A percentile compares a stretch with the other conserved stretches of the same genome.
Evolutionary conservation across 768 basidiomycete species (phyloP).

Genomic region (Antrodiella citrinella): DNA sequence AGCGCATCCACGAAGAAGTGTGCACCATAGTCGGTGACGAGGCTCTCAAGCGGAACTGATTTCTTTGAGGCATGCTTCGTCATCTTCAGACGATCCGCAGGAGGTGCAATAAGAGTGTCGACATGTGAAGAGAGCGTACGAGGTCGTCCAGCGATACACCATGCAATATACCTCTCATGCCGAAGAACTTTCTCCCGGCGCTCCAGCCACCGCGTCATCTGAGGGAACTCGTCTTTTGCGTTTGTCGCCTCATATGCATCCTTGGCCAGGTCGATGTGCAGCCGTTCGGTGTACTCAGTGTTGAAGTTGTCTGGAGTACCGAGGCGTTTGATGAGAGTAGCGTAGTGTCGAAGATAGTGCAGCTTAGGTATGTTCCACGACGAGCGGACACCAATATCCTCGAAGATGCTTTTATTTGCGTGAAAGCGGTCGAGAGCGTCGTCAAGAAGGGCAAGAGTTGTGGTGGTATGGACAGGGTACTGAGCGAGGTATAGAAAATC

Average conservation of each 20-base stretch:
- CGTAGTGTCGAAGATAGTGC: too few relatives aligned
- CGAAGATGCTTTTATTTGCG: constrained; percentile 16
- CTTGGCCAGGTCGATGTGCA: too few relatives aligned
- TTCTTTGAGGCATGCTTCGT: too few relatives aligned
- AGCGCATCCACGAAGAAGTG: constrained; percentile 20
- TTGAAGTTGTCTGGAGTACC: constrained; percentile 18
- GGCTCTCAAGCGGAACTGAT: constrained; percentile 16
- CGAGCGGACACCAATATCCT: constrained; percentile 15
- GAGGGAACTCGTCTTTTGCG: too few relatives aligned
- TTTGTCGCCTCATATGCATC: too few relatives aligned
- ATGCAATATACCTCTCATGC: constrained; percentile 18
- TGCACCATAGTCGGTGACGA: constrained; percentile 21
- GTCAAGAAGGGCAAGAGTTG: constrained; percentile 7
- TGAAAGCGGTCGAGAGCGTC: too few relatives aligned
- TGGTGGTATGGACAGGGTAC: constrained; percentile 12
- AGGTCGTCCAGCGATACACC: constrained; percentile 8
- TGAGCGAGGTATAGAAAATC: constrained; percentile 20
- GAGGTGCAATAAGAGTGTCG: constrained; percentile 23
- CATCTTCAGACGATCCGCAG: too few relatives aligned
- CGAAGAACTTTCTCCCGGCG: constrained; percentile 23
- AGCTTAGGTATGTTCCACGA: constrained; percentile 15
- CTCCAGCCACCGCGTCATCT: too few relatives aligned
- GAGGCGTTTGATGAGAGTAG: constrained; percentile 12
- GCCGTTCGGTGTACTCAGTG: constrained; percentile 13
- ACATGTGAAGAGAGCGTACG: constrained; percentile 10